phyloP scores from a whole-genome alignment of 768 basidiomycete species.

The Bullera alba region DNA sequence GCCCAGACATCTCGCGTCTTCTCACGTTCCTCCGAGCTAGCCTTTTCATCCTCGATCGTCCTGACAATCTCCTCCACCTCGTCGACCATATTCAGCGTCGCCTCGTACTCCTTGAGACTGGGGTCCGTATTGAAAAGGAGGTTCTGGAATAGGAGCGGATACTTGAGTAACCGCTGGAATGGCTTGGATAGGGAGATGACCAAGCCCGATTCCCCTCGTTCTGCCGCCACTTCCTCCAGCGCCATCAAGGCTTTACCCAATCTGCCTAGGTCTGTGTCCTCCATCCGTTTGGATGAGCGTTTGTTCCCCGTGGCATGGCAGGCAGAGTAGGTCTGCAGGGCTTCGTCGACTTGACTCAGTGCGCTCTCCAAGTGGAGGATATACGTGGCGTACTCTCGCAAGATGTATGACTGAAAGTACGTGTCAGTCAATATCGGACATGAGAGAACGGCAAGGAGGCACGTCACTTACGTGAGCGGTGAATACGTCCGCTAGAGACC shows the following conservation, averaged over 20 bases:
- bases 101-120: slow-evolving; percentile 91
- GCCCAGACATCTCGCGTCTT: slow-evolving; percentile 92
- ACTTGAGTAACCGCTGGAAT: slow-evolving; percentile 92
- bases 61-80: slow-evolving; percentile 94
- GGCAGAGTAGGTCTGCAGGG: slow-evolving; percentile 38
- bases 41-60: slow-evolving; percentile 96
- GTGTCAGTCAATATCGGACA: slow-evolving; percentile 1
- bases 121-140: slow-evolving; percentile 88
- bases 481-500: slow-evolving; percentile 92
- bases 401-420: slow-evolving; percentile 72
- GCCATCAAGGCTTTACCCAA: slow-evolving; percentile 10
- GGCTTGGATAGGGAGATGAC: slow-evolving; percentile 94
- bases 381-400: slow-evolving; percentile 88
- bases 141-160: slow-evolving; percentile 95
- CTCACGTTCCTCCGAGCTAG: slow-evolving; percentile 90
- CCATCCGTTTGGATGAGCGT: slow-evolving; percentile 9
- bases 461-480: slow-evolving; percentile 78
- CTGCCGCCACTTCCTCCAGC: slow-evolving; percentile 70
- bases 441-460: too few species aligned
- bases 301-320: slow-evolving; percentile 8
- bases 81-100: slow-evolving; percentile 86
- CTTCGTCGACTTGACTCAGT: slow-evolving; percentile 75
- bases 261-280: slow-evolving; percentile 12
- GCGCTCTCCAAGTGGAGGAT: slow-evolving; percentile 91
- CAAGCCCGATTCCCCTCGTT: slow-evolving; percentile 87